Evolutionary conservation across 305 asterid genomes (phyloP), one percentile per base, ranked within the genome.

Genomic region (Fraxinus albicans): DNA sequence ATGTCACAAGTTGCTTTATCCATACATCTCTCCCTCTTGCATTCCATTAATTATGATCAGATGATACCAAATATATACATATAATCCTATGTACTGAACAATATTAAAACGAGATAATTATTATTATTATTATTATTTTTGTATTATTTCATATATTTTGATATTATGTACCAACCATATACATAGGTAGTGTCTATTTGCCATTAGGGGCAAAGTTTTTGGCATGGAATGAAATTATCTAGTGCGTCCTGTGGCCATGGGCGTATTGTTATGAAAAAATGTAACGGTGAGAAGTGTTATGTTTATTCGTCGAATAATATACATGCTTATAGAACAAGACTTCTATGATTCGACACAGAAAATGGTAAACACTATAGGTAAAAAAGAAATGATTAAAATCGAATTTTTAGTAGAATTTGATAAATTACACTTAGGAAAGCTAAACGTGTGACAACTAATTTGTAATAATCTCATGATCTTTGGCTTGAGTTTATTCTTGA

Each of bases 41-140:
- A 12, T 44, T 10, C 53, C 53, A 12, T 44, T 44, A 72, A 84
- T 77, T 36, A 84, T 84, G 79, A 84, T 55, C 29, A 82, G 81
- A 81, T 81, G 80, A 84, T 84, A 70, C 21, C 60, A 50, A 15
- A 50, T 53, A 4, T 53, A 17, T 53, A 53, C 23, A 15, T 53
- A 53, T 15, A 53, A 12, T 44, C 17, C n/a, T 44, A 44, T 12
- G 53, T 12, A 53, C 2, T 53, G 63, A 13, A 17, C n/a, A 53
- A 53, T 53, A 53, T 17, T 53, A 15, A 15, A 17, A 12, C 6
- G n/a, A 12, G 55, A 44, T 44, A 44, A 44, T 44, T 13, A 44
- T 7, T 6, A 29, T 29, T 29, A 25, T 35, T 36, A 35, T 36
- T 36, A n/a, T n/a, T n/a, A n/a, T 35, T 44, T 44, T 3, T 44